phyloP scores from a whole-genome alignment of 352 stramenopile species.

The Phytophthora ohioensis region DNA sequence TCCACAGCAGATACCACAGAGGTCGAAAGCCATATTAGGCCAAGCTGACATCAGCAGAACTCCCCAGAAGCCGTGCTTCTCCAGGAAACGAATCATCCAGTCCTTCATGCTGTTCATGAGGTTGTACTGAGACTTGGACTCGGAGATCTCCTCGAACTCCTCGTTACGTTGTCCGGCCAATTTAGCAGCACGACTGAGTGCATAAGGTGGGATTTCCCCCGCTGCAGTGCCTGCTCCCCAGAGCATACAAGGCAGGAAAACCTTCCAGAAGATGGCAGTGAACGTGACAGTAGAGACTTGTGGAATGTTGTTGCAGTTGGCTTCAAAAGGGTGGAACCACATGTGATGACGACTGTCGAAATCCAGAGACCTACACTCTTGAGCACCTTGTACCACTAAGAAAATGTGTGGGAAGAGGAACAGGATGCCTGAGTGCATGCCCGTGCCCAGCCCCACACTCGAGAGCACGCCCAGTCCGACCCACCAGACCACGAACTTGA shows the following conservation, averaged over 20 bases:
- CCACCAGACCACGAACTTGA: slow-evolving; percentile 94
- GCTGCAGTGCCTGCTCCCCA: slow-evolving; percentile 94
- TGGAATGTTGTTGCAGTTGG: slow-evolving; percentile 61
- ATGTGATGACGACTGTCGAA: slow-evolving; percentile 92
- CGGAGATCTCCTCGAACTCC: slow-evolving; percentile 91
- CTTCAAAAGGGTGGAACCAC: slow-evolving; percentile 91
- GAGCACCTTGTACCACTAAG: slow-evolving; percentile 88
- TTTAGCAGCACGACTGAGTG: slow-evolving; percentile 87
- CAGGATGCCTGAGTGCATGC: slow-evolving; percentile 95
- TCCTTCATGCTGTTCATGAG: slow-evolving; percentile 93
- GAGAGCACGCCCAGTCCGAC: slow-evolving; percentile 94
- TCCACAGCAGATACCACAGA: slow-evolving; percentile 95
- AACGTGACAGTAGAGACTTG: slow-evolving; percentile 75
- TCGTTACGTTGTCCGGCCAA: slow-evolving; percentile 88
- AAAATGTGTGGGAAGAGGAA: slow-evolving; percentile 97
- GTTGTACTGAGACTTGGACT: slow-evolving; percentile 87
- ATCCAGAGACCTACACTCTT: slow-evolving; percentile 88
- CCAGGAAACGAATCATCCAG: slow-evolving; percentile 94
- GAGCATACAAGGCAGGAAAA: slow-evolving; percentile 91
- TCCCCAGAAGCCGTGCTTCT: slow-evolving; percentile 93
- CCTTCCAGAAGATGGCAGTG: slow-evolving; percentile 89
- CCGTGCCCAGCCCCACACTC: slow-evolving; percentile 93
- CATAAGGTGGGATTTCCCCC: slow-evolving; percentile 95
- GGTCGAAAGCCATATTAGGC: slow-evolving; percentile 95
- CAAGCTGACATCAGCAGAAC: slow-evolving; percentile 95